Evolutionary conservation across 192 early-diverging fungal genomes (phyloP), one percentile per base, ranked within the genome.

Genomic region (Chytriomyces confervae): DNA sequence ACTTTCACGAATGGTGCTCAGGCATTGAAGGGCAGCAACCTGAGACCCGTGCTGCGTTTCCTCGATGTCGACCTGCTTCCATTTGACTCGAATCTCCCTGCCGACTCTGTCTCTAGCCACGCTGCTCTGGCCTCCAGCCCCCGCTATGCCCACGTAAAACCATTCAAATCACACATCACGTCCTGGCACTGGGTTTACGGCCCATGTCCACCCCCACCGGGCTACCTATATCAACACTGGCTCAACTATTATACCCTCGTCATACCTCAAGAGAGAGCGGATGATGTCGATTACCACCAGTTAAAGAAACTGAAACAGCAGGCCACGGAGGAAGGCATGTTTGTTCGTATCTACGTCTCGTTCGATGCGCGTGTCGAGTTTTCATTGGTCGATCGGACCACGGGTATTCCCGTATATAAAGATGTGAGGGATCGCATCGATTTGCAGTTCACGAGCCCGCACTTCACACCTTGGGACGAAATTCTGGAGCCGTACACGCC

Each of bases 401-500:
- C 72, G 47, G 81, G 76, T 7, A 81, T 87, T 53, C 86, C 86
- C 13, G 49, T 87, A 0, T 36, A 84, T 3, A 53, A 75, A n/a
- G 86, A 87, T 50, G 23, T 74, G 66, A 60, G 86, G 50, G n/a
- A 67, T 7, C 20, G 73, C 20, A 62, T 87, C 29, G 82, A 79
- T 5, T n/a, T 87, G 61, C 77, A 83, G 62, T 84, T 87, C 61
- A 76, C 82, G n/a, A 79, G 77, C 50, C 86, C 86, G 57, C 84
- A 85, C 60, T 87, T 84, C 64, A 82, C 81, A 45, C 86, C 86
- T 18, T 87, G 86, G 86, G 86, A 87, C 66, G 82, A 85, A 46
- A 65, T 85, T 20, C 79, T 84, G 67, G 82, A 80, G 62, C 61
- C 72, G 45, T 74, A 62, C 43, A n/a, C 43, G 2, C 72, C 72